Percentiles rank a stretch among this genome's conserved stretches.
Evolutionary conservation across 1,284 basidiomycete genomes (phyloP).

Genomic region (Phylloporus sp.): DNA sequence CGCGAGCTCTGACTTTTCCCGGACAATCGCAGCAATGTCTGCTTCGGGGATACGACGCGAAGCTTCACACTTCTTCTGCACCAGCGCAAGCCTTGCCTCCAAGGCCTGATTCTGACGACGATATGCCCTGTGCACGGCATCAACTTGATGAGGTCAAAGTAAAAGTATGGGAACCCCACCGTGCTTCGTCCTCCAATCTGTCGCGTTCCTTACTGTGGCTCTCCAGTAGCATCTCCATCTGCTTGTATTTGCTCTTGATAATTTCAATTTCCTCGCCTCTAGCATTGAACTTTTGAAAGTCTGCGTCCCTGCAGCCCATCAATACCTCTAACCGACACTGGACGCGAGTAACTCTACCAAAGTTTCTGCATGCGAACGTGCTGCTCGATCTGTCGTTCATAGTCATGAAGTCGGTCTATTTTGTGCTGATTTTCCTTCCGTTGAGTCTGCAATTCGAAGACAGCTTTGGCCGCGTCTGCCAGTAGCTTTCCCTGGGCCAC

Average conservation of each 20-base stretch:
- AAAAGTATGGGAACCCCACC: conserved; percentile 45
- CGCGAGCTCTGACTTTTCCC: conserved; percentile 51
- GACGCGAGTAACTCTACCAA: conserved; percentile 52
- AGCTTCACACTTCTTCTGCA: conserved; percentile 40
- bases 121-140: conserved; percentile 45
- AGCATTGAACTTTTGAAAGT: conserved; percentile 70
- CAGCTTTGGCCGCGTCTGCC: conserved; percentile 58
- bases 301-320: conserved; percentile 59
- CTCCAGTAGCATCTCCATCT: conserved; percentile 65
- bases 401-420: conserved; percentile 71
- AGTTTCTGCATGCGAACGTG: conserved; percentile 68
- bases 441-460: conserved; percentile 66
- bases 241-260: conserved; percentile 59
- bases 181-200: conserved; percentile 55
- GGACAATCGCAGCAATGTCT: conserved; percentile 46
- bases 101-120: conserved; percentile 62
- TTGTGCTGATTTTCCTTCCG: conserved; percentile 75
- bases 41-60: conserved; percentile 42
- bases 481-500: conserved; percentile 69
- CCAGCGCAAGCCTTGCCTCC: conserved; percentile 52
- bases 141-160: conserved; percentile 9
- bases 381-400: conserved; percentile 75
- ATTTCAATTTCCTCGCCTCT: conserved; percentile 59
- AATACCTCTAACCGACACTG: neutral
- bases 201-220: conserved; percentile 55